phyloP scores from a whole-genome alignment of 108 stramenopile genomes.

The Nitzschia sp. region DNA sequence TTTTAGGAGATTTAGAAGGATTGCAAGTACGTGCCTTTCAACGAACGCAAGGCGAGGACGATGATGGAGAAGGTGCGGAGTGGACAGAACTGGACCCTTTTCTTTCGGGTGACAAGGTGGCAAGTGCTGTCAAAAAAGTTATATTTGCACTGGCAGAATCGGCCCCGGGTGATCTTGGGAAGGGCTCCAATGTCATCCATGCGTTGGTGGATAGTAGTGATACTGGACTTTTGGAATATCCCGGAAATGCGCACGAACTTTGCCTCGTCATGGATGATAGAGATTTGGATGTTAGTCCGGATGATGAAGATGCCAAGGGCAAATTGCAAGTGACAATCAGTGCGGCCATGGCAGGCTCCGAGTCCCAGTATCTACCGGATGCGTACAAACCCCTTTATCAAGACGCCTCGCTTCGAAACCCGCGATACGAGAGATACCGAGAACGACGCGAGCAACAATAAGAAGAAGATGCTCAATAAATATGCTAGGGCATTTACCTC shows the following conservation, averaged over 20 bases:
- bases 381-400: conserved; percentile 35
- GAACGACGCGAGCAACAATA: conserved; percentile 11
- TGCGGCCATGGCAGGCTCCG: conserved; percentile 35
- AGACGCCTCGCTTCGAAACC: conserved; percentile 23
- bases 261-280: conserved; percentile 11
- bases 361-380: conserved; percentile 37
- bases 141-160: neutral
- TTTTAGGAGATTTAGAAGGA: neutral
- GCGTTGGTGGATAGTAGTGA: neutral
- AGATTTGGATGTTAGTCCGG: neutral
- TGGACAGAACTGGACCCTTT: neutral
- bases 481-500: too few relatives aligned
- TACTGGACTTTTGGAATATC: neutral
- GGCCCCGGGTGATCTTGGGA: neutral
- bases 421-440: conserved; percentile 20
- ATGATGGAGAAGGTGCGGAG: neutral
- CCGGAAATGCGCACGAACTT: neutral
- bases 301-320: conserved; percentile 4
- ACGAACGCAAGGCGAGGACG: neutral
- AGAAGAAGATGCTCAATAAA: too few relatives aligned
- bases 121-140: neutral
- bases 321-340: conserved; percentile 24
- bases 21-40: neutral
- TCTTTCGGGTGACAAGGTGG: neutral
- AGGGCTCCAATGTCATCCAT: neutral